Evolutionary conservation across 208 protist genomes (phyloP).

Genomic region (Angomonas deanei): DNA sequence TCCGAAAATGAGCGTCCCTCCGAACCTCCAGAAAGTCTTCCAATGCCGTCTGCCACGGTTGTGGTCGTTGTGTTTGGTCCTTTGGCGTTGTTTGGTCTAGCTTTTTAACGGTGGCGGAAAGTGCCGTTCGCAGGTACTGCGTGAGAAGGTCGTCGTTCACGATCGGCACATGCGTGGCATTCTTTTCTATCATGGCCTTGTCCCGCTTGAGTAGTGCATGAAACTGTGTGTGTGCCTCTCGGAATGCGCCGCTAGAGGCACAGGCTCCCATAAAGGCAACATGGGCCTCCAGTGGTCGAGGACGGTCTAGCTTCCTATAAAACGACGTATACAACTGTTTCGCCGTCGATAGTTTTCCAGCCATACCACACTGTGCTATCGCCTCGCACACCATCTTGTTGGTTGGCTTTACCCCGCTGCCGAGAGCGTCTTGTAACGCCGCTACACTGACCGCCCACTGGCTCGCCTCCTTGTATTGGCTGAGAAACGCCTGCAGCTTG

Average conservation of each 20-base stretch:
- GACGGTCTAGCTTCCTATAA: slow-evolving; percentile 30
- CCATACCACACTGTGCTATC: slow-evolving; percentile 39
- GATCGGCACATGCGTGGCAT: slow-evolving; percentile 26
- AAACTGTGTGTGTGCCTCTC: slow-evolving; percentile 40
- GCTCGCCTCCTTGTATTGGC: slow-evolving; percentile 38
- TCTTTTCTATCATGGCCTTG: slow-evolving; percentile 14
- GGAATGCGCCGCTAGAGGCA: slow-evolving; percentile 37
- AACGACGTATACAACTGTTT: slow-evolving; percentile 41
- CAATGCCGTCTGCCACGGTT: slow-evolving; percentile 39
- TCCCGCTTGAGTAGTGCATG: slow-evolving; percentile 27
- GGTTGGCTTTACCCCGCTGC: slow-evolving; percentile 35
- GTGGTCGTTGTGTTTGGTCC: neutral
- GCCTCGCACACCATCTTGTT: slow-evolving; percentile 47
- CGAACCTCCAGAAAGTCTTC: slow-evolving; percentile 35
- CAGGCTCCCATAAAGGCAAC: slow-evolving; percentile 63
- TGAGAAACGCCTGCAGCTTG: slow-evolving; percentile 43
- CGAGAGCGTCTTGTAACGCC: slow-evolving; percentile 39
- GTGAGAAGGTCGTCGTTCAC: slow-evolving; percentile 53
- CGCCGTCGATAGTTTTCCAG: slow-evolving; percentile 31
- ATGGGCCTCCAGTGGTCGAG: slow-evolving; percentile 42
- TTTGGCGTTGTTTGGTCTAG: neutral
- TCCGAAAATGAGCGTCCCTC: slow-evolving; percentile 20
- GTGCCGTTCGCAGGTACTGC: slow-evolving; percentile 55
- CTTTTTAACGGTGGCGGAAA: too few species aligned
- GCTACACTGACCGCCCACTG: slow-evolving; percentile 51